phyloP scores from a whole-genome alignment of 768 basidiomycete species.

The Pisolithus orientalis region DNA sequence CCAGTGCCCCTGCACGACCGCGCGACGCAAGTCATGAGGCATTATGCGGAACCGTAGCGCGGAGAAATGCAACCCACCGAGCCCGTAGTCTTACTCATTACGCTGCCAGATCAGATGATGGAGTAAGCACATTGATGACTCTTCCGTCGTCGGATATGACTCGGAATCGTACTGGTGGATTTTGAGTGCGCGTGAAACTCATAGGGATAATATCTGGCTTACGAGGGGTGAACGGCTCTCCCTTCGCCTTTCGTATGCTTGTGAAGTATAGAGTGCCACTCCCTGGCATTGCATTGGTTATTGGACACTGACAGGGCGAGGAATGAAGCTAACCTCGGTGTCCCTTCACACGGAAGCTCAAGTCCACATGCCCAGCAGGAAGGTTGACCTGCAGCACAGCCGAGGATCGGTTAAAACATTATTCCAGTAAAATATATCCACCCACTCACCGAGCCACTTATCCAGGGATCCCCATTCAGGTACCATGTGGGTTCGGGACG shows the following conservation, averaged over 20 bases:
- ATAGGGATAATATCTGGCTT: conserved; percentile 1
- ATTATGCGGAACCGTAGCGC: too few species aligned
- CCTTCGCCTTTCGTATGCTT: conserved; percentile 72
- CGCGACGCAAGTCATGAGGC: too few species aligned
- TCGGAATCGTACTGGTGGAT: conserved; percentile 52
- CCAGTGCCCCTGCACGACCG: too few species aligned
- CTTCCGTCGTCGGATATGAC: conserved; percentile 59
- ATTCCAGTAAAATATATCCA: background rate
- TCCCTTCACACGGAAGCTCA: conserved; percentile 71
- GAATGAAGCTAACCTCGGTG: conserved; percentile 44
- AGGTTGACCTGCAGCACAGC: conserved; percentile 52
- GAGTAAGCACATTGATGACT: conserved; percentile 30
- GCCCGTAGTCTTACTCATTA: background rate
- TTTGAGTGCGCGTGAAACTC: background rate
- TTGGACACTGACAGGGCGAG: background rate
- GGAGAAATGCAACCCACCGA: too few species aligned
- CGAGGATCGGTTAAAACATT: background rate
- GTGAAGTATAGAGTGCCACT: conserved; percentile 80
- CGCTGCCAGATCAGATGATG: conserved; percentile 1
- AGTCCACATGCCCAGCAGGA: conserved; percentile 69
- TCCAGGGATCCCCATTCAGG: conserved; percentile 69
- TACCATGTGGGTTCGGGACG: conserved; percentile 37
- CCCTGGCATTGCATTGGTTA: conserved; percentile 30
- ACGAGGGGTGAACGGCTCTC: conserved; percentile 63
- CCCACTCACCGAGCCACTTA: conserved; percentile 56